Evolutionary conservation across 176 grass and related monocot species (phyloP), one percentile per base, ranked within the genome.

Genomic region (Alopecurus myosuroides): DNA sequence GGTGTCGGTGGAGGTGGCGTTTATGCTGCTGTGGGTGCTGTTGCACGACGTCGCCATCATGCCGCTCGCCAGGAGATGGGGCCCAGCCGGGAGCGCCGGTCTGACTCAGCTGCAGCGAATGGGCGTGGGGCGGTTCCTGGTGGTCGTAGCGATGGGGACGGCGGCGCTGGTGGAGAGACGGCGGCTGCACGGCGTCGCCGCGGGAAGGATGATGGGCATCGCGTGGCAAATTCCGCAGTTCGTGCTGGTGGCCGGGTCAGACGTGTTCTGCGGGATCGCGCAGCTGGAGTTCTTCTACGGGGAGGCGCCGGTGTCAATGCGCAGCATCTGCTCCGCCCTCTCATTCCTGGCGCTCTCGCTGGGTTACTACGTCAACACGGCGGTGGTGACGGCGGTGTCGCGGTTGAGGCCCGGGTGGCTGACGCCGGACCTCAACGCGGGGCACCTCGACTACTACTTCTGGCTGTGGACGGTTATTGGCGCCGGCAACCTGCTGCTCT

Each of bases 221-320:
- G 36, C 29, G 84, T 92, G 87, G 87, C 89, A 97, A 68, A 11
- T 97, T 50, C 94, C 94, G 34, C 94, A 92, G 85, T 97, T 92
- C 77, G 55, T 94, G 56, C 86, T 97, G 6, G 81, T 88, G 19
- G 89, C 91, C 0, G 87, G 89, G 6, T 94, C 94, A 8, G 91
- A 91, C 60, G 94, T 97, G 66, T 94, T 94, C 86, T 74, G 85
- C 77, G 89, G 82, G 37, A 93, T 94, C 70, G 92, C 94, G 33
- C 90, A 93, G 81, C 90, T 97, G 7, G 94, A 97, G 77, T 97
- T 97, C 87, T 97, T 97, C 89, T 97, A 97, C 78, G 86, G 84
- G 18, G 86, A 97, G 91, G 94, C 89, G 2, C 91, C 94, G 3
- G 89, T 76, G 9, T 77, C 85, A 3, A 97, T 97, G 94, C 83